phyloP scores from a whole-genome alignment of 768 basidiomycete genomes.

The Mycena latifolia region DNA sequence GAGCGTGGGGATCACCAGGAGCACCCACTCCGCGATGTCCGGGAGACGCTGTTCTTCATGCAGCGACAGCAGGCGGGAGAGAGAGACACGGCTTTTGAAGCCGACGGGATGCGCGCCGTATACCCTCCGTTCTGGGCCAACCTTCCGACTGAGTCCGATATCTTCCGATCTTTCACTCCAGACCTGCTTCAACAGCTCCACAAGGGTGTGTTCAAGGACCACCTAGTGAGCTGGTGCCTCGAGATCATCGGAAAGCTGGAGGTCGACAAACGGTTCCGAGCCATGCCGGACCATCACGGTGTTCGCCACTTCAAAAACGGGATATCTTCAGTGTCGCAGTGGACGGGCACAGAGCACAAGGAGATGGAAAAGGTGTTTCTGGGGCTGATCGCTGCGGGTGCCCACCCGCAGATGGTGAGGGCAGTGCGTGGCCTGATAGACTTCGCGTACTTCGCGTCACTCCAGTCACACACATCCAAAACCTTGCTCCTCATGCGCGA shows the following conservation, averaged over 20 bases:
- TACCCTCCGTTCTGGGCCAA: conserved; percentile 12
- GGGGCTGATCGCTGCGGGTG: conserved; percentile 39
- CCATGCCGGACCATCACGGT: conserved; percentile 34
- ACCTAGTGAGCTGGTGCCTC: conserved; percentile 24
- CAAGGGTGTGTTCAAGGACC: conserved; percentile 56
- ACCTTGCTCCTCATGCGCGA: conserved; percentile 38
- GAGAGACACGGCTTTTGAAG: conserved; percentile 33
- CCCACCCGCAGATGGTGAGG: conserved; percentile 24
- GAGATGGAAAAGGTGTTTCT: conserved; percentile 44
- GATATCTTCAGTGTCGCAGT: conserved; percentile 43
- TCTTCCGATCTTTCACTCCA: conserved; percentile 41
- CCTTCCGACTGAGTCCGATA: conserved; percentile 40
- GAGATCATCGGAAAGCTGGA: neutral
- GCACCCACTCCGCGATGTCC: neutral
- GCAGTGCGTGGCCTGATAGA: conserved; percentile 40
- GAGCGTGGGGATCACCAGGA: conserved; percentile 14
- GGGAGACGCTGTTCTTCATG: conserved; percentile 30
- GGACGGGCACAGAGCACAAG: neutral
- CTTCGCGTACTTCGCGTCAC: conserved; percentile 44
- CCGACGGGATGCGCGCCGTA: conserved; percentile 22
- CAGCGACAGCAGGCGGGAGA: conserved; percentile 31
- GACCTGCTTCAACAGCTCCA: conserved; percentile 50
- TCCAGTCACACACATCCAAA: conserved; percentile 35
- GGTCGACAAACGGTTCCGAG: neutral
- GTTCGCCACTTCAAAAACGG: conserved; percentile 48